phyloP scores from a whole-genome alignment of 1,284 basidiomycete species.

The Sporisorium sorghi region DNA sequence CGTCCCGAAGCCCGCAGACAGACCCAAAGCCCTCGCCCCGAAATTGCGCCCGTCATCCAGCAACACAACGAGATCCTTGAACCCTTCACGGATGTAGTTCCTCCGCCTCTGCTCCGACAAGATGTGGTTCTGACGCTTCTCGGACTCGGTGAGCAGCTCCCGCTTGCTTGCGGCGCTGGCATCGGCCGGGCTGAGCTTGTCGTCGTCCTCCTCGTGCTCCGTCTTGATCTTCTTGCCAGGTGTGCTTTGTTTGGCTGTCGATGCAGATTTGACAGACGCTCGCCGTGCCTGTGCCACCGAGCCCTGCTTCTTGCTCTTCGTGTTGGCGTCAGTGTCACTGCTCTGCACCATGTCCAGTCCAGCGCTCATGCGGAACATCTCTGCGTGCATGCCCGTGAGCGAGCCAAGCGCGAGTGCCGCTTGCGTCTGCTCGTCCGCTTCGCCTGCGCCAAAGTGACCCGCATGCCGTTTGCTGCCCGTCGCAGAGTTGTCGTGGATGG shows the following conservation, averaged over 20 bases:
- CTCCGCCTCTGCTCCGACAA: conserved; percentile 65
- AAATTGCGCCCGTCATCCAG: conserved; percentile 64
- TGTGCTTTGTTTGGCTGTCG: conserved; percentile 7
- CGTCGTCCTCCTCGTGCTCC: conserved; percentile 52
- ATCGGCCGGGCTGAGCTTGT: conserved; percentile 4
- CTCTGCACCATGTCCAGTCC: conserved; percentile 33
- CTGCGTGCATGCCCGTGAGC: conserved; percentile 50
- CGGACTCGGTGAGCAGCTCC: conserved; percentile 59
- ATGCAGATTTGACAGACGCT: conserved; percentile 7
- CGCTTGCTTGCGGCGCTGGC: conserved; percentile 31
- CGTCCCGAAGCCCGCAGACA: conserved; percentile 64
- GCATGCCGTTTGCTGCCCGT: conserved; percentile 47
- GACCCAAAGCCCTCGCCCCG: conserved; percentile 66
- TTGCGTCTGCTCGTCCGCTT: conserved; percentile 48
- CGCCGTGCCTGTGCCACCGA: conserved; percentile 13
- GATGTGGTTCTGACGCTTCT: conserved; percentile 66
- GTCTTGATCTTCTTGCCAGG: conserved; percentile 57
- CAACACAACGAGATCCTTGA: conserved; percentile 66
- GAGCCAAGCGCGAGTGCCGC: conserved; percentile 42
- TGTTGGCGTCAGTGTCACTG: conserved; percentile 3
- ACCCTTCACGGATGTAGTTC: conserved; percentile 67
- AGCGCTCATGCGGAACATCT: conserved; percentile 53
- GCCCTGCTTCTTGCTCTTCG: conserved; percentile 7
- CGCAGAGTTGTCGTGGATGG: conserved; percentile 25
- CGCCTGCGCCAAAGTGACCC: conserved; percentile 32